These are phyloP conservation scores for Lepiota brunneoincarnata DNA, from an alignment of 768 basidiomycete species.

Conservation along the genomic window DNA sequence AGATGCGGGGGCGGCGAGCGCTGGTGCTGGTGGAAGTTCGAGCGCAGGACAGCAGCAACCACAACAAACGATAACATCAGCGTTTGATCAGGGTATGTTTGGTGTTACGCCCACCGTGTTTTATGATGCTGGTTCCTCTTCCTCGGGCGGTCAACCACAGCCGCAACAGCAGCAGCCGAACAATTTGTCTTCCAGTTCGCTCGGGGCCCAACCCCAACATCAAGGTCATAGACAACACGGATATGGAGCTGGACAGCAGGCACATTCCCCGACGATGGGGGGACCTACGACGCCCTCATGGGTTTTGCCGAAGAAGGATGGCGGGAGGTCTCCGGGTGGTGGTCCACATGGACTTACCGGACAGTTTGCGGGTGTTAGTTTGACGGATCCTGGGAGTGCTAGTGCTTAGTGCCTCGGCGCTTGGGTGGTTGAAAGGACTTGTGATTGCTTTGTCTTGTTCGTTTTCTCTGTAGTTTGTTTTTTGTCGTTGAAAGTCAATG, in stretches of 20 bases:
- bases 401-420: not conserved
- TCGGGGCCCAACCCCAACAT: not conserved
- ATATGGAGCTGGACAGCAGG: constrained; percentile 10
- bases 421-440: too few relatives aligned
- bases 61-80: constrained; percentile 9
- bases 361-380: constrained; percentile 5
- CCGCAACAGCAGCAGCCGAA: constrained; percentile 19
- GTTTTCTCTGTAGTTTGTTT: too few relatives aligned
- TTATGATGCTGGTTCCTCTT: constrained; percentile 3
- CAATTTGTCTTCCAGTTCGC: constrained; percentile 5
- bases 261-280: constrained; percentile 12
- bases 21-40: constrained; percentile 1
- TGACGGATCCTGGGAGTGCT: constrained; percentile 9
- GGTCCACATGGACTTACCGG: not conserved
- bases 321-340: not conserved
- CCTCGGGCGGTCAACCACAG: constrained; percentile 12
- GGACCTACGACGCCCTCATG: constrained; percentile 34
- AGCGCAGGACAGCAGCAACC: constrained; percentile 15
- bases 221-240: too few relatives aligned
- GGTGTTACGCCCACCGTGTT: constrained; percentile 8
- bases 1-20: constrained; percentile 14
- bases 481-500: too few relatives aligned
- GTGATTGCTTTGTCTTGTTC: too few relatives aligned
- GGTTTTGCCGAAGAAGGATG: constrained; percentile 42
- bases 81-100: not conserved